phyloP scores from a whole-genome alignment of 441 rosid species.

The Pelargonium cotyledonis region DNA sequence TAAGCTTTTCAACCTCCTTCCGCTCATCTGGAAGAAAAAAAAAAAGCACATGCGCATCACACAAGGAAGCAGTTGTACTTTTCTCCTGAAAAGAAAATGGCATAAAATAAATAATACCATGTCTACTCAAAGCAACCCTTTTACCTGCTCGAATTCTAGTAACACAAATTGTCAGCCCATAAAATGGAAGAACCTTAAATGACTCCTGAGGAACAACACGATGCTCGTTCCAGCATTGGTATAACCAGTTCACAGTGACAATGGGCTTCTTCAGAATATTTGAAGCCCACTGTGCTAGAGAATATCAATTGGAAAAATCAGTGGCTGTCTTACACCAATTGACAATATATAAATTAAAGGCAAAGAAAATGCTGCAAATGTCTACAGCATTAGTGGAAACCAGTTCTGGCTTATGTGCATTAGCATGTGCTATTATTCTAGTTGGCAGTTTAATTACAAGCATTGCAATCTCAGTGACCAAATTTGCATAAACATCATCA shows the following conservation, averaged over 20 bases:
- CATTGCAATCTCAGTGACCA: neutral
- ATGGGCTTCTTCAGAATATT: constrained; percentile 78
- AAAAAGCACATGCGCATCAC: constrained; percentile 12
- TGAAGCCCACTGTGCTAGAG: constrained; percentile 75
- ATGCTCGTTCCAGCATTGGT: constrained; percentile 90
- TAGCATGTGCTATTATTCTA: neutral
- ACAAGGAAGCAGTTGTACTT: neutral
- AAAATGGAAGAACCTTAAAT: constrained; percentile 81
- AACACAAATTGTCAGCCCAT: constrained; percentile 76
- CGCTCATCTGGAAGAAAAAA: constrained; percentile 51
- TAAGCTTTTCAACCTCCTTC: constrained; percentile 62
- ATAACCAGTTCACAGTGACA: constrained; percentile 74
- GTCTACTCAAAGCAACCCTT: constrained; percentile 7
- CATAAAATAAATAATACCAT: neutral
- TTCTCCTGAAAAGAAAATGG: neutral
- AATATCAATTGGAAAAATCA: constrained; percentile 18
- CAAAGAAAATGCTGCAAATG: constrained; percentile 3
- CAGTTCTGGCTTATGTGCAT: constrained; percentile 1
- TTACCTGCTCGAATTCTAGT: constrained; percentile 75
- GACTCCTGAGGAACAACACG: constrained; percentile 92
- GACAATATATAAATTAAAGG: neutral
- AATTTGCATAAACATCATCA: neutral
- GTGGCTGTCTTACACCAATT: constrained; percentile 12
- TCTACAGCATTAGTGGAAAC: neutral
- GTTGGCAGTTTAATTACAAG: neutral